Conservation (phyloP, 352 stramenopile species). For the Globisporangium acanthophoron region DNA sequence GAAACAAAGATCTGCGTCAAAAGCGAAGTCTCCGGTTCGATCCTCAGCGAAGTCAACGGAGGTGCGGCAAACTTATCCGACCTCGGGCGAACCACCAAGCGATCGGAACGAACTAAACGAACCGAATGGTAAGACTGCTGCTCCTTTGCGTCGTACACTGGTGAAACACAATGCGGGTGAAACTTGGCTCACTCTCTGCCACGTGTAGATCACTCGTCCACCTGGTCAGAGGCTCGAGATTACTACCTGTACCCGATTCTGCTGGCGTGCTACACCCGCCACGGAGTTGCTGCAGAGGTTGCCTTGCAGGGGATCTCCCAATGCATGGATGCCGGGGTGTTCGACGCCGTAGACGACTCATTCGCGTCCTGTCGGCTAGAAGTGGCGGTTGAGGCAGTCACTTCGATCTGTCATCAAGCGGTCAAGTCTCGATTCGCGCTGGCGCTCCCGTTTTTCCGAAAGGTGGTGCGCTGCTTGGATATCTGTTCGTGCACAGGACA, state of each 20-base stretch:
- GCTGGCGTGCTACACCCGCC: conserved; percentile 68
- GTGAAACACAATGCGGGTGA: background rate
- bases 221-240: conserved; percentile 25
- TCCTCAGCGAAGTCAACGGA: background rate
- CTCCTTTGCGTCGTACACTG: background rate
- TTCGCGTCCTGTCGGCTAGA: conserved; percentile 43
- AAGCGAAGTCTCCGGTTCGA: conserved; percentile 1
- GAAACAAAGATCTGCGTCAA: background rate
- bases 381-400: conserved; percentile 52
- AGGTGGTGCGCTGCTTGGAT: conserved; percentile 22
- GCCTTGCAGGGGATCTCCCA: conserved; percentile 46
- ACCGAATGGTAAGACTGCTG: background rate
- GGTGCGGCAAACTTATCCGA: conserved; percentile 4
- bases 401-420: conserved; percentile 73
- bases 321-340: conserved; percentile 56
- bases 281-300: conserved; percentile 46
- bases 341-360: conserved; percentile 24
- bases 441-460: conserved; percentile 63
- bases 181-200: background rate
- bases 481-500: background rate
- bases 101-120: background rate
- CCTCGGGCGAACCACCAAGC: background rate
- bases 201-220: background rate
- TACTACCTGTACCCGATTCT: conserved; percentile 81
- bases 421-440: conserved; percentile 61